A percentile compares a stretch with the other conserved stretches of the same genome.
Conservation (phyloP, 768 basidiomycete genomes). For the Mycena alexandri region DNA sequence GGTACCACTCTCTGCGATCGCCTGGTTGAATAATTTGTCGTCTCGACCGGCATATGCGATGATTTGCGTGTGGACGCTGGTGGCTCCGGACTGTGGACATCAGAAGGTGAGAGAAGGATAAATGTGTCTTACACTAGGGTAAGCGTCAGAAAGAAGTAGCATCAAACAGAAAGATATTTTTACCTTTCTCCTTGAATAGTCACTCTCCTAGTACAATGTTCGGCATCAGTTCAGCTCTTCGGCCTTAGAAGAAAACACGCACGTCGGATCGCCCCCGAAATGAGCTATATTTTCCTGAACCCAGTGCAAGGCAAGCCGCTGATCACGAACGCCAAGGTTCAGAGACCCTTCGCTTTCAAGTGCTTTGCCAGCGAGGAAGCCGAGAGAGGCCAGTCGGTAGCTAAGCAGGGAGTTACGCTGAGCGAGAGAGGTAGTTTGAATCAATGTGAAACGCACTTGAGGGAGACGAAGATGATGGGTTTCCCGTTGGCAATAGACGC, state of each 20-base stretch:
- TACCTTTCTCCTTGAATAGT: constrained; percentile 37
- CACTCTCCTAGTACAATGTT: constrained; percentile 20
- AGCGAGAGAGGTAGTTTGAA: not conserved
- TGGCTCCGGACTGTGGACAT: constrained; percentile 47
- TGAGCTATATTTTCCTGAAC: constrained; percentile 48
- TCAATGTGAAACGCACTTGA: constrained; percentile 17
- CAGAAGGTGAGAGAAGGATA: not conserved
- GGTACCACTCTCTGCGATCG: constrained; percentile 33
- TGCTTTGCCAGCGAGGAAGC: constrained; percentile 46
- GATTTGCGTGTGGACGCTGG: constrained; percentile 49
- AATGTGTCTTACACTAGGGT: not conserved
- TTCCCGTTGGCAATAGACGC: constrained; percentile 30
- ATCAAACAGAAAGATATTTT: not conserved
- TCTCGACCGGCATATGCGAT: constrained; percentile 43
- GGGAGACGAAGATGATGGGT: constrained; percentile 35
- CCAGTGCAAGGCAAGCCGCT: constrained; percentile 52
- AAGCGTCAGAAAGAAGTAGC: not conserved
- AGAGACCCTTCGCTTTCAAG: constrained; percentile 46
- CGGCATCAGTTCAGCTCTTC: no score
- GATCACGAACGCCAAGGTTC: constrained; percentile 53
- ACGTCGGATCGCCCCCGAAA: constrained; percentile 45
- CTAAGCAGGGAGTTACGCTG: constrained; percentile 13
- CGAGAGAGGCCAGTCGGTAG: constrained; percentile 40
- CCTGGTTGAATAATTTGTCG: constrained; percentile 37
- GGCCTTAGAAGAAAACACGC: constrained; percentile 26